Conservation (phyloP, 2,329 filamentous ascomycete genomes). For the Trichoderma simmonsii region DNA sequence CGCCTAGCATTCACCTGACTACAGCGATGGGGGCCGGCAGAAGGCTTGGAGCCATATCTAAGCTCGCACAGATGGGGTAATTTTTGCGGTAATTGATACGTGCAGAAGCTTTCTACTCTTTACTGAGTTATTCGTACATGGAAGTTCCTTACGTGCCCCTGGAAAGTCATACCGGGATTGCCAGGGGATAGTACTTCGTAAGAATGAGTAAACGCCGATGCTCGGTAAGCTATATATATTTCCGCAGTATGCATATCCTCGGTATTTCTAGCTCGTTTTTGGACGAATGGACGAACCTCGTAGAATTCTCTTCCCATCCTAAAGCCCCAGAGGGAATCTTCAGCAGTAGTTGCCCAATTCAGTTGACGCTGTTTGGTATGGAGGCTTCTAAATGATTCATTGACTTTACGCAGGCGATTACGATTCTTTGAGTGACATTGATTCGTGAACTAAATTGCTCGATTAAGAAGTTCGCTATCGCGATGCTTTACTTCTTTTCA, state of each 20-base stretch:
- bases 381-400: too few relatives aligned
- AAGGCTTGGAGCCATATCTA: not conserved
- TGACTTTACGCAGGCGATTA: not conserved
- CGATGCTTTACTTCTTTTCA: too few relatives aligned
- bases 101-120: not conserved
- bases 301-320: not conserved
- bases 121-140: not conserved
- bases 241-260: not conserved
- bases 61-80: not conserved
- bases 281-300: not conserved
- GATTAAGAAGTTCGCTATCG: not conserved
- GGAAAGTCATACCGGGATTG: not conserved
- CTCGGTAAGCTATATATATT: not conserved
- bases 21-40: not conserved
- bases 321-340: not conserved
- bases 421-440: too few relatives aligned
- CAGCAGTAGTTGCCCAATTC: not conserved
- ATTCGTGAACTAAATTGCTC: not conserved
- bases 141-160: not conserved
- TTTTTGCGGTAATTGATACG: not conserved
- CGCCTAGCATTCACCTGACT: not conserved
- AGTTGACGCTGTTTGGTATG: not conserved
- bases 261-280: not conserved
- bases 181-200: not conserved
- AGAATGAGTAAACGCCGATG: not conserved